Base-by-base conservation (phyloP, 352 stramenopile genomes). In the Pythium pyrilobum region DNA sequence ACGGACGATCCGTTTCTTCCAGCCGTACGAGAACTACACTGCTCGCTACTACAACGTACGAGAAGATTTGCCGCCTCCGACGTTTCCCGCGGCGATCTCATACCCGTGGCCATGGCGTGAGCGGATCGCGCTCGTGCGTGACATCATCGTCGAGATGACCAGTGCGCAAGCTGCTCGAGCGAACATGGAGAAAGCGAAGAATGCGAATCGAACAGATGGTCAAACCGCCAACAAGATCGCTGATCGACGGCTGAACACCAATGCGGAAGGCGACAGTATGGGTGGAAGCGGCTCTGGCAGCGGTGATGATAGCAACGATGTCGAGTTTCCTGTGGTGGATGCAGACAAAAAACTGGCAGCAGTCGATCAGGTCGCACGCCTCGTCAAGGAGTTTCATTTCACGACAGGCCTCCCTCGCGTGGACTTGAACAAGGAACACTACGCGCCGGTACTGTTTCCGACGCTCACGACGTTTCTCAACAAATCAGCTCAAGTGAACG, bases 311-410 rank as follows among this genome's bases (percentile, higher is more conserved):
- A 28, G 36, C 15, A 33, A 32, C 13, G 44, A 53, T n/a, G 34
- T 24, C 13, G 31, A 25, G 20, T n/a, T n/a, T n/a, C n/a, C n/a
- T n/a, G n/a, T n/a, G n/a, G n/a, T n/a, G n/a, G n/a, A n/a, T 5
- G 24, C 10, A 13, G n/a, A 27, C 38, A 25, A 43, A 5, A 52
- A 55, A 20, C 5, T 18, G 28, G 25, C 37, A 25, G 40, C 47
- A 3, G 36, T 63, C 13, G 23, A 25, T 13, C 28, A 21, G n/a
- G 29, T 56, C 15, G 24, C 41, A 33, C 38, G 47, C 8, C 62
- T 65, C 18, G 54, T 81, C 1, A 51, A 61, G 27, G 74, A 84
- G 36, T 87, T 74, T 57, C 63, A 82, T 42, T 85, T 85, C 39
- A 57, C 73, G 1, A 74, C 74, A 34, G 77, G 77, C 9, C 72